phyloP scores from a whole-genome alignment of 2,329 filamentous ascomycete genomes.

The Leptographium lundbergii region DNA sequence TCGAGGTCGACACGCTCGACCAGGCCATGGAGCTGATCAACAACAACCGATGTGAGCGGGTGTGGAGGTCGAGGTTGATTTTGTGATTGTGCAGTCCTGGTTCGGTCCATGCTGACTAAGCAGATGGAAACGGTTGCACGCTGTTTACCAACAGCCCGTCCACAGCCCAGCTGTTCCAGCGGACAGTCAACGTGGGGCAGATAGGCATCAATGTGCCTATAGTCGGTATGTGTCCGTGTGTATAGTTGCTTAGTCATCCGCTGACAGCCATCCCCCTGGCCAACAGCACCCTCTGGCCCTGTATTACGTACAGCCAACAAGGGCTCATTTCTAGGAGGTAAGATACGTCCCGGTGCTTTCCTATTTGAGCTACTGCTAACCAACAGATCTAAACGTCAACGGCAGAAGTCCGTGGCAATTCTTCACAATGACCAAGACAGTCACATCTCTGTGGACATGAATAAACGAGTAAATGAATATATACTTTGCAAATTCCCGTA shows the following conservation, averaged over 20 bases:
- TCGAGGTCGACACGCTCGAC: constrained; percentile 65
- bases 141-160: constrained; percentile 74
- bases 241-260: not conserved
- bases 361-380: not conserved
- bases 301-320: constrained; percentile 5
- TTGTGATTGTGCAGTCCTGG: not conserved
- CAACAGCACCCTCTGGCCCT: not conserved
- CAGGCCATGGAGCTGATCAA: constrained; percentile 74
- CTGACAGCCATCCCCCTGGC: too few species aligned
- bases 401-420: constrained; percentile 1
- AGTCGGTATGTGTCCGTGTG: not conserved
- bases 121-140: constrained; percentile 65
- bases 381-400: constrained; percentile 1
- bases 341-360: too few species aligned
- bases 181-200: constrained; percentile 71
- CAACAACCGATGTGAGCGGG: constrained; percentile 49
- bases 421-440: constrained; percentile 3
- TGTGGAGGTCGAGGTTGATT: too few species aligned
- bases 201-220: constrained; percentile 79
- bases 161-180: constrained; percentile 64
- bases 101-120: not conserved
- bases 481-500: too few species aligned
- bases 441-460: not conserved
- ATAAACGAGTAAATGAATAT: not conserved
- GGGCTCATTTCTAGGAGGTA: constrained; percentile 4